A percentile compares a stretch with the other conserved stretches of the same genome.
Evolutionary conservation across 2,329 filamentous ascomycete genomes (phyloP).

Genomic region (Spiromastix sp.): DNA sequence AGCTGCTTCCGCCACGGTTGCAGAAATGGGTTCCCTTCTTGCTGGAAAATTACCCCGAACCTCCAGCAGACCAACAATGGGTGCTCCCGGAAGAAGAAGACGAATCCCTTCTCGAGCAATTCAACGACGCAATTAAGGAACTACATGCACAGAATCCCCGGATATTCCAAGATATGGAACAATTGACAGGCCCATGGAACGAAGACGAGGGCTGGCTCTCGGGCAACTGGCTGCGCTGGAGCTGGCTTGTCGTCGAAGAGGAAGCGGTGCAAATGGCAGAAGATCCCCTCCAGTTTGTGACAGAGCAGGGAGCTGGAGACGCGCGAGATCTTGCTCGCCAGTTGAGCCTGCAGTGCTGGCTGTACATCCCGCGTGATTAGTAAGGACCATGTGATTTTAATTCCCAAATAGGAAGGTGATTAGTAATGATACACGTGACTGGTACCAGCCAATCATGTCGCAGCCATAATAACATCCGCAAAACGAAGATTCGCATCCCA

Average conservation of each 20-base stretch:
- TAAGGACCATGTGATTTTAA: too few species aligned
- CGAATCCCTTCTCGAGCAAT: constrained; percentile 14
- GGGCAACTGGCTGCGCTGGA: constrained; percentile 32
- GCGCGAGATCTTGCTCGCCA: too few species aligned
- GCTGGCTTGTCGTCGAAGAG: constrained; percentile 31
- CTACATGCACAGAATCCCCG: constrained; percentile 9
- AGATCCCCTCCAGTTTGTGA: constrained; percentile 24
- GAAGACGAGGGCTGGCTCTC: constrained; percentile 23
- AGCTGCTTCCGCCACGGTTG: constrained; percentile 23
- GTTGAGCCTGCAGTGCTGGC: neutral
- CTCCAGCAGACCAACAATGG: constrained; percentile 22
- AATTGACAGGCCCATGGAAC: constrained; percentile 14
- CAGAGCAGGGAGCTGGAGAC: too few species aligned
- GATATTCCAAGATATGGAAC: constrained; percentile 11
- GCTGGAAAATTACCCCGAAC: constrained; percentile 23
- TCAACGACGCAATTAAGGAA: constrained; percentile 16
- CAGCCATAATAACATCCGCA: constrained; percentile 17
- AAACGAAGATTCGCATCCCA: constrained; percentile 8
- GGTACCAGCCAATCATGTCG: neutral
- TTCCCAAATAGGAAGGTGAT: constrained; percentile 16
- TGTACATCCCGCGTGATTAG: too few species aligned
- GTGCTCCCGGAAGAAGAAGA: constrained; percentile 20
- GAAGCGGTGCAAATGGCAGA: constrained; percentile 27
- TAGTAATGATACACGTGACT: neutral
- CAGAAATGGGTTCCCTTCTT: constrained; percentile 27